Evolutionary conservation across 345 rosid genomes (phyloP).

Genomic region (Camelina neglecta): DNA sequence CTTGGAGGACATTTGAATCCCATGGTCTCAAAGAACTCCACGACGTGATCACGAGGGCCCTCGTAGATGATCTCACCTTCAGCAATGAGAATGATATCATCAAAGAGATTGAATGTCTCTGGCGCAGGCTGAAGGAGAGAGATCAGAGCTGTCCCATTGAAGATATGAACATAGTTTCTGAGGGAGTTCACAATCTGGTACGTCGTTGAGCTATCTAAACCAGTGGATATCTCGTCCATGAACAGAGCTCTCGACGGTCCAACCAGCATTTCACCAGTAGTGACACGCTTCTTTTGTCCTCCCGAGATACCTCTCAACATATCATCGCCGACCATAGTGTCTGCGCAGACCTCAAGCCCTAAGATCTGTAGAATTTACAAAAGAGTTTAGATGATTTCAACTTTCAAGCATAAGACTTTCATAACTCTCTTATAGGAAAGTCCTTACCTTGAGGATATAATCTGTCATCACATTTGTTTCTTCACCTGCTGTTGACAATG

Average conservation of each 20-base stretch:
- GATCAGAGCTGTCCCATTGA: conserved; percentile 67
- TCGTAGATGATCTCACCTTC: conserved; percentile 80
- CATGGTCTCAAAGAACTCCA: conserved; percentile 66
- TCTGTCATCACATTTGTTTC: conserved; percentile 62
- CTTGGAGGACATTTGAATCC: conserved; percentile 81
- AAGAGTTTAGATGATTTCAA: conserved; percentile 2
- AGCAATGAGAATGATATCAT: conserved; percentile 73
- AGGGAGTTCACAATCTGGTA: conserved; percentile 71
- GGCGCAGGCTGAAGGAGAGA: conserved; percentile 95
- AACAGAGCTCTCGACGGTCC: conserved; percentile 73
- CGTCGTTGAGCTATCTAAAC: conserved; percentile 83
- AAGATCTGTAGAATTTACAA: conserved; percentile 51
- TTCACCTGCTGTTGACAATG: conserved; percentile 53
- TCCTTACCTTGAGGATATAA: conserved; percentile 63
- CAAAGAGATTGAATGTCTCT: conserved; percentile 75
- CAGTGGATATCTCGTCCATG: conserved; percentile 90
- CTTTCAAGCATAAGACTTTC: conserved; percentile 18
- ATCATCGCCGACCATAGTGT: conserved; percentile 70
- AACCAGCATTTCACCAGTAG: conserved; percentile 87
- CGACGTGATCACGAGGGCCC: conserved; percentile 69
- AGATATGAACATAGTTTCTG: conserved; percentile 60
- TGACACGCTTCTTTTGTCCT: conserved; percentile 76
- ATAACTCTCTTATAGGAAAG: background rate
- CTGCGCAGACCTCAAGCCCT: conserved; percentile 74
- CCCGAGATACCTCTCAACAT: conserved; percentile 80